Base-by-base conservation (phyloP, 1,284 basidiomycete species). In the Spongispora temasekensis region DNA sequence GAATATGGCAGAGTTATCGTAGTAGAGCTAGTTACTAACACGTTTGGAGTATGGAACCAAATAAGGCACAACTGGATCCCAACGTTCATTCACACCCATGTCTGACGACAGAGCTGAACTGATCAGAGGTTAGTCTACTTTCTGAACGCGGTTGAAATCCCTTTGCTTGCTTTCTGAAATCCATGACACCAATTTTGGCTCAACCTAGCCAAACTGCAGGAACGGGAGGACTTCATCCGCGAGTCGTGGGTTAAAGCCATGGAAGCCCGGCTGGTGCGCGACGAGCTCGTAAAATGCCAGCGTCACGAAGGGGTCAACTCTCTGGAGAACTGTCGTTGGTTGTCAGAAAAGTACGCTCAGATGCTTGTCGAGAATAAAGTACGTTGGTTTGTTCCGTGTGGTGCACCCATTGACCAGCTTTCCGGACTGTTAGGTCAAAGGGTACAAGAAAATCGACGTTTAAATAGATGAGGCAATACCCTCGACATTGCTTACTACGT, bases 211-310 rank as follows among this genome's bases (percentile, higher is more conserved):
- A 85, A 83, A 72, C 73, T 90, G 52, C 76, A 83, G 66, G 83
- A 84, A 65, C 90, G 93, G 55, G 94, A 97, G 62, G 81, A 88
- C 53, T 83, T 87, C 76, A 83, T 98, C 70, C 90, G 94, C 61
- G 94, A 97, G 79, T 91, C 91, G 59, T 99, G 97, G 97, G 84
- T 98, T 51, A 90, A 89, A 71, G 89, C 92, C 28, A 97, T 98
- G 95, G 94, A 98, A 78, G 88, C 90, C 27, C 87, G 94, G 55
- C 82, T 99, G 61, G 94, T 98, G 56, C 88, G 90, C 64, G 90
- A 94, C 64, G 93, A 97, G 77, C 85, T 99, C 59, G 85, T 89
- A 64, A 96, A 95, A 77, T 99, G 97, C 78, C 94, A 97, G 75
- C 84, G 88, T 70, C 83, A 85, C 23, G 97, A 99, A 79, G 95